Evolutionary conservation across 2,329 filamentous ascomycete species (phyloP).

Genomic region (Stylonectria norvegica): DNA sequence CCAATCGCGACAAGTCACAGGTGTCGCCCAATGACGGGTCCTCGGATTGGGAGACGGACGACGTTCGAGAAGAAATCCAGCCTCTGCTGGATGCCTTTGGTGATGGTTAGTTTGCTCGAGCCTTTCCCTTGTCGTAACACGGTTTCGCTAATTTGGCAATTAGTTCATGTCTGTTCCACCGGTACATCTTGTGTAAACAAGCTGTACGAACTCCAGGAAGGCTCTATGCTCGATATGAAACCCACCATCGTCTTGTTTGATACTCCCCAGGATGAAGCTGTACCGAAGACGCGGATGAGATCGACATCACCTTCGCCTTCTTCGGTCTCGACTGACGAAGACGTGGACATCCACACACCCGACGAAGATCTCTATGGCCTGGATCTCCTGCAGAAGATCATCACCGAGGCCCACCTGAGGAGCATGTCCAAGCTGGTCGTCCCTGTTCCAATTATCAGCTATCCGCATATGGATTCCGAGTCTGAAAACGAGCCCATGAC

Average conservation of each 20-base stretch:
- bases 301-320: slow-evolving; percentile 46
- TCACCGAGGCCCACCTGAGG: slow-evolving; percentile 55
- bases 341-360: slow-evolving; percentile 39
- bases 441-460: slow-evolving; percentile 52
- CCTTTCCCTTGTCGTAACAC: slow-evolving; percentile 5
- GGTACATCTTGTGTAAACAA: slow-evolving; percentile 52
- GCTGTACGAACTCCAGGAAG: slow-evolving; percentile 51
- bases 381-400: slow-evolving; percentile 52
- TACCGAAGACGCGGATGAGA: slow-evolving; percentile 32
- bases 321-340: slow-evolving; percentile 33
- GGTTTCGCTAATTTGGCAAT: slow-evolving; percentile 18
- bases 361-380: slow-evolving; percentile 55
- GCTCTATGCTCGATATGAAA: slow-evolving; percentile 48
- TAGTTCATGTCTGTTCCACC: slow-evolving; percentile 54
- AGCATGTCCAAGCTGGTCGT: slow-evolving; percentile 56
- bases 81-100: slow-evolving; percentile 53
- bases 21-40: slow-evolving; percentile 17
- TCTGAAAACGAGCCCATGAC: slow-evolving; percentile 33
- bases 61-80: slow-evolving; percentile 45
- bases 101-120: slow-evolving; percentile 40
- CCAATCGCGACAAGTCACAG: slow-evolving; percentile 17
- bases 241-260: slow-evolving; percentile 58
- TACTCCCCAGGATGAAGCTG: slow-evolving; percentile 49
- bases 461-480: slow-evolving; percentile 29
- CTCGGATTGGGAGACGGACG: slow-evolving; percentile 35